A percentile compares a stretch with the other conserved stretches of the same genome.
Conservation (phyloP, 352 stramenopile species). For the Stramenopiles sp. region DNA sequence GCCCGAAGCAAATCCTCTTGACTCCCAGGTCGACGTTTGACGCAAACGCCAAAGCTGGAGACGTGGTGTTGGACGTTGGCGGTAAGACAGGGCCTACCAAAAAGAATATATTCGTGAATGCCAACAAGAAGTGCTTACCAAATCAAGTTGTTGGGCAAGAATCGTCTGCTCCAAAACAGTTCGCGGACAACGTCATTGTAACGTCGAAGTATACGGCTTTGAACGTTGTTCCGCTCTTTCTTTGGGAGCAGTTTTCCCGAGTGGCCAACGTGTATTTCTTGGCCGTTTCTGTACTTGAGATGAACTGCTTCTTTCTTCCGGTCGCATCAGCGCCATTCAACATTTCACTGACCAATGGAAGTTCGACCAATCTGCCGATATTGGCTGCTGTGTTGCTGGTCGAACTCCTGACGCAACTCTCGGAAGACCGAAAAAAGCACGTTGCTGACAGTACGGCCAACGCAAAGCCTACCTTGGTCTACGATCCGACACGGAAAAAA, state of each 20-base stretch:
- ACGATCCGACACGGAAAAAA: conserved; percentile 24
- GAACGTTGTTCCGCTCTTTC: conserved; percentile 61
- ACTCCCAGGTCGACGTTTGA: no score
- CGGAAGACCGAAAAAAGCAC: conserved; percentile 55
- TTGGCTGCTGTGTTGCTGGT: conserved; percentile 55
- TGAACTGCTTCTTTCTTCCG: conserved; percentile 29
- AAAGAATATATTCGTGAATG: background rate
- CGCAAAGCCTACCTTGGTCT: conserved; percentile 35
- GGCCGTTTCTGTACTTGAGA: conserved; percentile 61
- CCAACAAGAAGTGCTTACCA: background rate
- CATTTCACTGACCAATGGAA: conserved; percentile 48
- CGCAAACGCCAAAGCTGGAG: no score
- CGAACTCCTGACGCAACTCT: conserved; percentile 47
- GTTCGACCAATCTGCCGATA: conserved; percentile 49
- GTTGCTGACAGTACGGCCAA: conserved; percentile 55
- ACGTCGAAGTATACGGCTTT: conserved; percentile 67
- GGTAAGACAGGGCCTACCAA: no score
- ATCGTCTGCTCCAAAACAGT: conserved; percentile 2
- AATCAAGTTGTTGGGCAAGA: background rate
- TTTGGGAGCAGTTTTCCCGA: conserved; percentile 61
- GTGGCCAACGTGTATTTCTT: conserved; percentile 81
- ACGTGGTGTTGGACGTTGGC: no score
- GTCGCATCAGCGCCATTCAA: conserved; percentile 22
- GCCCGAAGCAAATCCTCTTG: no score
- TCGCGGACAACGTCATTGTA: conserved; percentile 41